A percentile compares a stretch with the other conserved stretches of the same genome.
Conservation (phyloP, 139 green algal species). For the Tetraselmis chui region DNA sequence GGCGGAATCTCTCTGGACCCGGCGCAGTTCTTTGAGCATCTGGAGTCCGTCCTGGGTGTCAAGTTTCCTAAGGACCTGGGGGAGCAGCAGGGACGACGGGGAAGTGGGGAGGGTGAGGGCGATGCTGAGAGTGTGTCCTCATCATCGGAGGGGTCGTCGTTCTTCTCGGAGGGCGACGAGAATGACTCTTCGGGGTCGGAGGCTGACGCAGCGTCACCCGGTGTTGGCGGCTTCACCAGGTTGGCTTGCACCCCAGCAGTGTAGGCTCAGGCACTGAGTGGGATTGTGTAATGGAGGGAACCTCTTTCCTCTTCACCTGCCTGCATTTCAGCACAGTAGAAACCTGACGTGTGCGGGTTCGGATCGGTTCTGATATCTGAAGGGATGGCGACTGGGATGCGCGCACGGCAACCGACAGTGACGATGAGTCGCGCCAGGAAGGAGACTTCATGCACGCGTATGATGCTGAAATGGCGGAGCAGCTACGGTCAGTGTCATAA, state of each 20-base stretch:
- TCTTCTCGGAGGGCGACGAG: constrained; percentile 17
- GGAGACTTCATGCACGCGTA: constrained; percentile 51
- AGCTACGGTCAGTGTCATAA: too few species aligned
- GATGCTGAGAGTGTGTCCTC: constrained; percentile 16
- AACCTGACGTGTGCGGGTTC: too few species aligned
- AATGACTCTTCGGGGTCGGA: background rate
- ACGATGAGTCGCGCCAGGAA: constrained; percentile 21
- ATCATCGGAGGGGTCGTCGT: constrained; percentile 33
- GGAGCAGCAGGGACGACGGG: background rate
- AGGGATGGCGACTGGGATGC: constrained; percentile 18
- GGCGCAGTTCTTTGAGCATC: constrained; percentile 3
- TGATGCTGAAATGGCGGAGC: constrained; percentile 24
- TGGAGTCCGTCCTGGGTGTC: background rate
- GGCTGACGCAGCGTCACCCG: background rate
- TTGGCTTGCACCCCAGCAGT: too few species aligned
- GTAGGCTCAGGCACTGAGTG: too few species aligned
- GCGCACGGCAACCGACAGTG: constrained; percentile 41
- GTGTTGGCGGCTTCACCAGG: background rate
- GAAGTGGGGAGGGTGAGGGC: constrained; percentile 1
- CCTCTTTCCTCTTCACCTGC: too few species aligned
- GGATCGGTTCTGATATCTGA: too few species aligned
- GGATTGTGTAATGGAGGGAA: too few species aligned
- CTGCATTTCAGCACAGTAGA: too few species aligned
- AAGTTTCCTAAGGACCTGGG: background rate
- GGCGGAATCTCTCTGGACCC: constrained; percentile 5